Base-by-base conservation (phyloP, 768 basidiomycete genomes). In the Trichaptum fuscoviolaceum region DNA sequence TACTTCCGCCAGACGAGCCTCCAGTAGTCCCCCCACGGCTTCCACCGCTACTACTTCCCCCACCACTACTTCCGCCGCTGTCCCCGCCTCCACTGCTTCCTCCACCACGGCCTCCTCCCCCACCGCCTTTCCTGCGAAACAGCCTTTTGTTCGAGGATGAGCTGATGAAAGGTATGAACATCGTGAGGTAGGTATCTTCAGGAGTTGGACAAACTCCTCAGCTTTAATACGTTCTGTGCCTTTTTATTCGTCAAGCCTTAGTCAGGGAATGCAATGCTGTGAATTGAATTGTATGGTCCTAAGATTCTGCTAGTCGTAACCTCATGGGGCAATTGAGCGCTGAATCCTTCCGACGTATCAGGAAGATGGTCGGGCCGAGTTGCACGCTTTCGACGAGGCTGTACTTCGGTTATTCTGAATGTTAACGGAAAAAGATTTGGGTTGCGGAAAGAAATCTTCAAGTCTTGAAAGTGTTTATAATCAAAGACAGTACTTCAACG, bases 81-180 rank as follows among this genome's bases (percentile, higher is more conserved):
- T 61, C 30, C 20, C 69, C 67, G 9, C 75, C 68, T 5, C 71
- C 59, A 2, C 70, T 30, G 0, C 69, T 57, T 0, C 73, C 65
- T 6, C 76, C 67, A 1, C 68, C 65, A 30, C 65, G 70, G 61
- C 72, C 72, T 7, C 70, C 71, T 0, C 76, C 71, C 0, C 78
- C 75, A 10, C 77, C 76, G 0, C 78, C 74, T 69, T 77, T 80
- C 25, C 75, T 75, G 24, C 75, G 75, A 15, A 66, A 58, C 4
- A 76, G 30, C 59, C 15, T 61, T 17, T 61, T 61, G 59, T 34
- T 34, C 59, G 59, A 61, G 15, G 25, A 23, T 15, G 24, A 7
- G 23, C 35, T 67, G 8, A 71, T 35, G 25, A 67, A 36, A 9
- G 71, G 71, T 34, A 73, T 66, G 57, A 67, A 67, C 74, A 61